phyloP scores from a whole-genome alignment of 2,329 filamentous ascomycete species.

The Chaetomiaceae sp. region DNA sequence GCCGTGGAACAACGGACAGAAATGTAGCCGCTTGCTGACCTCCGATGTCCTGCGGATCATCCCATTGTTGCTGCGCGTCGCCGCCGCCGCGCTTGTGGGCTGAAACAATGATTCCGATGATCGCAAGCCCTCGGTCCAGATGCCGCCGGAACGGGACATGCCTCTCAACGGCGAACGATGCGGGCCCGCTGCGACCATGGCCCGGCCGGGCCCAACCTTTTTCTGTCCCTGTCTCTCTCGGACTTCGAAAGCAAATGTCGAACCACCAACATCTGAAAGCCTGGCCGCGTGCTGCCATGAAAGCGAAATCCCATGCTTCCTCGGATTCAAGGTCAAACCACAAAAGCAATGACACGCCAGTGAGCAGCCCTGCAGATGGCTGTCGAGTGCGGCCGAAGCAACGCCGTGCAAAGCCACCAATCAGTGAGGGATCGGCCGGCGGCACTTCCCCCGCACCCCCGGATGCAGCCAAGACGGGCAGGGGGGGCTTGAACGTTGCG shows the following conservation, averaged over 20 bases:
- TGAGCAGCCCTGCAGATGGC: neutral
- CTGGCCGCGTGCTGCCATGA: too few relatives aligned
- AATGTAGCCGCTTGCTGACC: too few relatives aligned
- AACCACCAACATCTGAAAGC: too few relatives aligned
- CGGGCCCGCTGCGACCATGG: too few relatives aligned
- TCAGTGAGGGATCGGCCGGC: constrained; percentile 2
- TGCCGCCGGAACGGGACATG: too few relatives aligned
- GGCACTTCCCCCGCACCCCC: neutral
- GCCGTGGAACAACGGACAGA: too few relatives aligned
- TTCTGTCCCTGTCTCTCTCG: too few relatives aligned
- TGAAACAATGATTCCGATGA: neutral
- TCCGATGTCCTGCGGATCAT: neutral
- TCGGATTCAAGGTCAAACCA: neutral
- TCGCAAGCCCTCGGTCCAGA: too few relatives aligned
- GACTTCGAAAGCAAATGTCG: too few relatives aligned
- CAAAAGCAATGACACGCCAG: neutral
- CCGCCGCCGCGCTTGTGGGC: neutral
- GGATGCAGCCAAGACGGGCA: neutral
- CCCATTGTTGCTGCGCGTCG: neutral
- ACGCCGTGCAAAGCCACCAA: constrained; percentile 12
- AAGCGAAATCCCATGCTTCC: too few relatives aligned
- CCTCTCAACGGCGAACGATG: too few relatives aligned
- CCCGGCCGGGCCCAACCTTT: too few relatives aligned
- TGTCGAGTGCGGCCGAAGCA: constrained; percentile 20
- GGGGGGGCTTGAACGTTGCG: neutral